Percentiles rank a stretch among this genome's conserved stretches.
Evolutionary conservation across 75 land plant genomes (phyloP).

Genomic region (Pinus tabuliformis): DNA sequence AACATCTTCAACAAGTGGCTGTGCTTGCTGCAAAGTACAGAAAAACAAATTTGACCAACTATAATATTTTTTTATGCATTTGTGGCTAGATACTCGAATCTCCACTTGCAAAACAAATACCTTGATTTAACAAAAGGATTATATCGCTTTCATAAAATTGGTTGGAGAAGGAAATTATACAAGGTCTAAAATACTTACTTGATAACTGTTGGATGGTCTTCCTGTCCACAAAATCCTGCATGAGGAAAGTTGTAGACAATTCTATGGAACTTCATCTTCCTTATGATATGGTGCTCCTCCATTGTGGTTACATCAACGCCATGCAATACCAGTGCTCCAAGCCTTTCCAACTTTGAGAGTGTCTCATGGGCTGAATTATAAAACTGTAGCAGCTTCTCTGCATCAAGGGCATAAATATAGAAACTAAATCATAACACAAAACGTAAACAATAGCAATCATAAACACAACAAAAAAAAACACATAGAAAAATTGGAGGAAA

Average conservation of each 20-base stretch:
- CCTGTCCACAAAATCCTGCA: slow-evolving; percentile 35
- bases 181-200: background rate
- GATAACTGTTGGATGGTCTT: slow-evolving; percentile 16
- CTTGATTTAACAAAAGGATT: background rate
- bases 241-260: slow-evolving; percentile 65
- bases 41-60: too few species aligned
- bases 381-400: too few species aligned
- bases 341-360: slow-evolving; percentile 8
- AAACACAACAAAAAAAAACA: too few species aligned
- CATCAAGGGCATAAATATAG: too few species aligned
- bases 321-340: slow-evolving; percentile 20
- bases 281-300: slow-evolving; percentile 18
- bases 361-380: too few species aligned
- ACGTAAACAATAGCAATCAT: too few species aligned
- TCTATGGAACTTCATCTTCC: slow-evolving; percentile 28
- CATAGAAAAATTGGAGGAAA: too few species aligned
- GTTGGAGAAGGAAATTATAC: background rate
- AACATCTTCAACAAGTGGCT: slow-evolving; percentile 29
- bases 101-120: background rate
- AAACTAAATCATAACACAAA: too few species aligned
- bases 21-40: slow-evolving; percentile 21
- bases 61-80: too few species aligned
- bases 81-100: background rate
- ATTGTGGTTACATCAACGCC: slow-evolving; percentile 37
- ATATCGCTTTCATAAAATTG: background rate